Percentiles rank a stretch among this genome's conserved stretches.
Conservation (phyloP, 768 basidiomycete genomes). For the Terana coerulea region DNA sequence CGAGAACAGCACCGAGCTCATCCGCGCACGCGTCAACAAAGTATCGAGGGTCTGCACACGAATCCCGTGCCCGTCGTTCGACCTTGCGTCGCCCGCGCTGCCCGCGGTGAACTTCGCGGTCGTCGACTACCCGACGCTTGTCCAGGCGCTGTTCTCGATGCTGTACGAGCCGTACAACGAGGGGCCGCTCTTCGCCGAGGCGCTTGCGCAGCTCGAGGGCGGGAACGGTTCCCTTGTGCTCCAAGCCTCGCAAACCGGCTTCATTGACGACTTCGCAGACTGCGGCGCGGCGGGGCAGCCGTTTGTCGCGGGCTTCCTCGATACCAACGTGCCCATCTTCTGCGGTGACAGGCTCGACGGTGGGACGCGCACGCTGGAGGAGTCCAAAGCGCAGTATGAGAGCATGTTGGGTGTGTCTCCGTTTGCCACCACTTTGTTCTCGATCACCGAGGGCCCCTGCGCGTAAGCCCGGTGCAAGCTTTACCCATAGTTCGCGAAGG, state of each 20-base stretch:
- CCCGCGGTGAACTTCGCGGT: not conserved
- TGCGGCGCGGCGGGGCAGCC: too few relatives aligned
- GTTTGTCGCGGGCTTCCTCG: not conserved
- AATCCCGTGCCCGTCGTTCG: too few relatives aligned
- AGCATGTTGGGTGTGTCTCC: not conserved
- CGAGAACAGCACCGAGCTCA: constrained; percentile 16
- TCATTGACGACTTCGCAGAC: too few relatives aligned
- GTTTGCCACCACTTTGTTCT: not conserved
- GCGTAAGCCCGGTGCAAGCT: not conserved
- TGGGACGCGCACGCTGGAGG: not conserved
- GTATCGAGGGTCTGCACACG: too few relatives aligned
- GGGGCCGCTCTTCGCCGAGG: not conserved
- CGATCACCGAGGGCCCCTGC: not conserved
- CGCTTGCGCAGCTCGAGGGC: constrained; percentile 4
- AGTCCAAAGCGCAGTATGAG: not conserved
- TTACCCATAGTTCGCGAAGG: not conserved
- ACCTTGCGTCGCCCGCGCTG: constrained; percentile 2
- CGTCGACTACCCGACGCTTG: constrained; percentile 7
- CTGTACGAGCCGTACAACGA: constrained; percentile 8
- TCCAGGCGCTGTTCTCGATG: not conserved
- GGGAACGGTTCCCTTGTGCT: constrained; percentile 1
- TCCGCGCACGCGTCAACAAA: constrained; percentile 16
- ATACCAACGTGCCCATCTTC: not conserved
- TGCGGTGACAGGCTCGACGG: not conserved
- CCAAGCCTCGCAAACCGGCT: too few relatives aligned